These are phyloP conservation scores for Porcisia deanei DNA, from an alignment of 208 protist genomes.

Conservation along the genomic window DNA sequence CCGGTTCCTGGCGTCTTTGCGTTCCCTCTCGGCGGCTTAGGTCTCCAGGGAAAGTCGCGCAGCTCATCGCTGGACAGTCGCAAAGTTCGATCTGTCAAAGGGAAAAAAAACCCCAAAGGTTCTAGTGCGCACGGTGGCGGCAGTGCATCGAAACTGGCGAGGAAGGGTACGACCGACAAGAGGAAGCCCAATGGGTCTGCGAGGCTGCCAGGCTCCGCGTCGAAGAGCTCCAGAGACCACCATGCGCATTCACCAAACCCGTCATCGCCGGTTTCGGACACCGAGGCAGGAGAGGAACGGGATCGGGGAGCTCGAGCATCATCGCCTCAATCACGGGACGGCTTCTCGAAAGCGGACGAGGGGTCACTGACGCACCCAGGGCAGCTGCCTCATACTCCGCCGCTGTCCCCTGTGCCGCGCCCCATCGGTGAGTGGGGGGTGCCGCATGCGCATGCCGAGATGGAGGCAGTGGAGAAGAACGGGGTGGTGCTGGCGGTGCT, in stretches of 20 bases:
- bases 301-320: neutral
- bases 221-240: neutral
- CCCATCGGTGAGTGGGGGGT: slow-evolving; percentile 59
- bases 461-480: slow-evolving; percentile 81
- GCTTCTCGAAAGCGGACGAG: neutral
- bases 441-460: slow-evolving; percentile 28
- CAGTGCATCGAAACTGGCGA: neutral
- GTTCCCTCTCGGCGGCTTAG: slow-evolving; percentile 1
- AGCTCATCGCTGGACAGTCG: slow-evolving; percentile 27
- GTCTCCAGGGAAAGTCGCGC: neutral
- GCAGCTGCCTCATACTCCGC: slow-evolving; percentile 15
- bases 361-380: too few species aligned
- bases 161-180: neutral
- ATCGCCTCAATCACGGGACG: neutral
- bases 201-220: neutral
- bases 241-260: too few species aligned
- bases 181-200: neutral
- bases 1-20: slow-evolving; percentile 14
- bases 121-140: neutral
- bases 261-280: neutral
- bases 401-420: slow-evolving; percentile 17
- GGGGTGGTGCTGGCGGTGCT: slow-evolving; percentile 58
- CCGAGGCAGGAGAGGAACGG: neutral
- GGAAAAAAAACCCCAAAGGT: neutral
- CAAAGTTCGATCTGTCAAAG: neutral